Base-by-base conservation (phyloP, 768 basidiomycete species). In the Jaapia argillacea region DNA sequence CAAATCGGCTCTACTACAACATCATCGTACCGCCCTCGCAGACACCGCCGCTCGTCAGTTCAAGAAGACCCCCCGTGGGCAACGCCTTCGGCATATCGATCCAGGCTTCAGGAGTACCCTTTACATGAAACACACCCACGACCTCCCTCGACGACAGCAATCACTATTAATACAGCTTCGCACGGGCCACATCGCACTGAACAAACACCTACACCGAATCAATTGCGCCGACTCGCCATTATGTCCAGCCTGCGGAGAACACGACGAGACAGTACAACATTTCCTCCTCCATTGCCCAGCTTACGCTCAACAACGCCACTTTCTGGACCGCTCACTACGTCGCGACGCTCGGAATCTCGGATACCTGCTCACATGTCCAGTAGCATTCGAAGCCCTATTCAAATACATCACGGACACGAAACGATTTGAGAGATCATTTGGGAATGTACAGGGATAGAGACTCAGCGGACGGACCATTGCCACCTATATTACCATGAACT, bases 81-180 rank as follows among this genome's bases (percentile, higher is more conserved):
- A 33, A 16, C 10, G 16, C 10, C 10, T 33, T 10, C 16, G 16
- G 10, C 10, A 33, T 16, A 10, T 33, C 31, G 31, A 33, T 33
- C 31, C 31, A 16, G 16, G 16, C 10, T 33, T 33, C 31, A 33
- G 16, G 16, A 10, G 10, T 10, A 33, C 10, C 31, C 10, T 10
- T 10, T 33, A 10, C 31, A 10, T 31, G 6, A 52, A 47, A 37
- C 24, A 47, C 0, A 43, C 42, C 5, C 22, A 39, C 6, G 16
- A 25, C 1, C 28, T 61, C 2, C 40, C 40, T 0, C 36, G 51
- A 22, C 43, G 46, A 21, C 42, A 57, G 3, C 45, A 53, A 2
- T 51, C 54, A 24, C 24, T 64, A 1, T 39, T 67, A 0, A 45
- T 52, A 0, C 65, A 66, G 43, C 51, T 69, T 10, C 31, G 57